Percentiles rank a stretch among this genome's conserved stretches.
Evolutionary conservation across 176 grass and related monocot genomes (phyloP).

Genomic region (Avena eriantha): DNA sequence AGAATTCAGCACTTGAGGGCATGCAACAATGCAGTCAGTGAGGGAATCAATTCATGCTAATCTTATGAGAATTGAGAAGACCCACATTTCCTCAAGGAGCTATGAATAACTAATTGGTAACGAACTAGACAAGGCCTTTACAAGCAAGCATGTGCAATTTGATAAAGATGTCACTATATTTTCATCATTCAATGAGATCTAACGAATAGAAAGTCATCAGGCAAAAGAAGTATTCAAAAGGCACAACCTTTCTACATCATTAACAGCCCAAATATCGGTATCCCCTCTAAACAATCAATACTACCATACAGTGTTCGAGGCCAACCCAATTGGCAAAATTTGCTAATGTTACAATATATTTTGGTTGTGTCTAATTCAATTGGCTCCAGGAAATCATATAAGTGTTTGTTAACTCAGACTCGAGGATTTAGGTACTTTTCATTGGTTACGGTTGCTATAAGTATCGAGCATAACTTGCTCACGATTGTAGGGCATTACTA

Average conservation of each 20-base stretch:
- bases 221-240: neutral
- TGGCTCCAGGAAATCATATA: neutral
- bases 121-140: neutral
- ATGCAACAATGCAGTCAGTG: neutral
- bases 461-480: neutral
- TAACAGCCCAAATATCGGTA: neutral
- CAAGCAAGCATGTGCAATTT: neutral
- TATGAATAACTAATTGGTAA: neutral
- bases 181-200: constrained; percentile 13
- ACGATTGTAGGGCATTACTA: neutral
- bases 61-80: neutral
- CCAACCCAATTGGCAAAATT: neutral
- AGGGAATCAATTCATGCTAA: neutral
- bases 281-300: neutral
- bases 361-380: neutral
- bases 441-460: neutral
- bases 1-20: neutral
- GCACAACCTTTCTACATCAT: neutral
- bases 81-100: neutral
- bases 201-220: neutral
- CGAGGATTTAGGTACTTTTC: neutral
- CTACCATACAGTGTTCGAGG: neutral
- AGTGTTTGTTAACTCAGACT: neutral
- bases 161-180: constrained; percentile 1
- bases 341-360: neutral